phyloP scores from a whole-genome alignment of 768 basidiomycete species.

The Xanthoconium purpureum region DNA sequence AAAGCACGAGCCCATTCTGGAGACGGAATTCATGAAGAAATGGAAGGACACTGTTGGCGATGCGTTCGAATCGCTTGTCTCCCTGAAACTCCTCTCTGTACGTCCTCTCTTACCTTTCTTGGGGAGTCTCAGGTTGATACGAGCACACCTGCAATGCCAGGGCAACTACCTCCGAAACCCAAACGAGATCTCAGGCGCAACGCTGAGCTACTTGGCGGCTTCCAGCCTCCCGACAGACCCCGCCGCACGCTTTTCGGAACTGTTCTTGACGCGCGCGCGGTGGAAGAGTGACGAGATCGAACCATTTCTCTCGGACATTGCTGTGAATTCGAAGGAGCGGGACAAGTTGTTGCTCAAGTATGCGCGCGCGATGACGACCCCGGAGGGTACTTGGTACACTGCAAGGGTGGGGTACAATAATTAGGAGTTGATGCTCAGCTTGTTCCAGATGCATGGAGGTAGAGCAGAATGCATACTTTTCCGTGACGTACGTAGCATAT shows the following conservation, averaged over 20 bases:
- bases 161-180: conserved; percentile 66
- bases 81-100: conserved; percentile 69
- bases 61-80: conserved; percentile 61
- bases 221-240: conserved; percentile 75
- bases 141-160: conserved; percentile 39
- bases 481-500: background rate
- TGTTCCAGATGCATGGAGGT: no score
- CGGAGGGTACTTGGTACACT: conserved; percentile 70
- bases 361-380: conserved; percentile 71
- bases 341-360: conserved; percentile 88
- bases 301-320: conserved; percentile 80
- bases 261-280: conserved; percentile 75
- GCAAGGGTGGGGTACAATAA: conserved; percentile 60
- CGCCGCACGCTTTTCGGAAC: conserved; percentile 75
- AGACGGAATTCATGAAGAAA: conserved; percentile 52
- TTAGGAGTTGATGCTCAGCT: conserved; percentile 20
- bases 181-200: conserved; percentile 32
- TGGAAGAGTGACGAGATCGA: conserved; percentile 80
- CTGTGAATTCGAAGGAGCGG: conserved; percentile 79
- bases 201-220: conserved; percentile 72
- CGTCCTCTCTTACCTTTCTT: background rate
- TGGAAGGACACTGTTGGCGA: conserved; percentile 83
- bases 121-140: background rate
- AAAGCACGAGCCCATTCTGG: conserved; percentile 58
- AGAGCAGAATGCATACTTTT: no score